Conservation (phyloP, 805 yeast genomes). For the Ogataea paradorogensis region DNA sequence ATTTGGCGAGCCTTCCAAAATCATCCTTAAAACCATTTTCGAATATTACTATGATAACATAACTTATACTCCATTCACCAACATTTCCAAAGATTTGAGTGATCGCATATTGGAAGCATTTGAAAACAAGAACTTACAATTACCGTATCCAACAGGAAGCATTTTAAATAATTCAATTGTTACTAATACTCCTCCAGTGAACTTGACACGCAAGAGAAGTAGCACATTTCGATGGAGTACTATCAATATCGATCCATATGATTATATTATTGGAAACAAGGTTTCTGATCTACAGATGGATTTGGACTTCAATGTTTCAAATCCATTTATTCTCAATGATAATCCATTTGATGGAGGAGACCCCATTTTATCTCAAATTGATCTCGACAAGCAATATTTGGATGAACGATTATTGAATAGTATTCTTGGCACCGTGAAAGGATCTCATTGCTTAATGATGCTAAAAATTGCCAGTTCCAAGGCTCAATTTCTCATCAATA, state of each 20-base stretch:
- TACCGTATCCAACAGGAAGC: conserved; percentile 31
- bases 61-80: conserved; percentile 54
- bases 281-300: conserved; percentile 23
- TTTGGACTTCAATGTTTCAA: conserved; percentile 11
- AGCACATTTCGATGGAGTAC: conserved; percentile 31
- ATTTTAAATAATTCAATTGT: conserved; percentile 17
- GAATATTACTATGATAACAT: conserved; percentile 68
- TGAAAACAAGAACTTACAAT: conserved; percentile 2
- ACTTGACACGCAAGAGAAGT: conserved; percentile 24
- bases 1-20: conserved; percentile 25
- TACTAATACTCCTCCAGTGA: conserved; percentile 8
- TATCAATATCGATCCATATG: conserved; percentile 35
- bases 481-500: conserved; percentile 24
- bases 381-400: conserved; percentile 11
- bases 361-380: conserved; percentile 10
- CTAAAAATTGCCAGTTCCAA: conserved; percentile 27
- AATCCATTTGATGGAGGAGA: conserved; percentile 11
- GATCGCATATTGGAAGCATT: conserved; percentile 22
- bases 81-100: conserved; percentile 30
- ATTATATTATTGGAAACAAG: conserved; percentile 32
- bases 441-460: conserved; percentile 21
- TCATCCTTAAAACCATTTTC: conserved; percentile 40
- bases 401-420: conserved; percentile 15
- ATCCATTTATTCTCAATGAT: conserved; percentile 23
- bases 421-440: conserved; percentile 17